phyloP scores from a whole-genome alignment of 768 basidiomycete genomes.

The Mycena galericulata region DNA sequence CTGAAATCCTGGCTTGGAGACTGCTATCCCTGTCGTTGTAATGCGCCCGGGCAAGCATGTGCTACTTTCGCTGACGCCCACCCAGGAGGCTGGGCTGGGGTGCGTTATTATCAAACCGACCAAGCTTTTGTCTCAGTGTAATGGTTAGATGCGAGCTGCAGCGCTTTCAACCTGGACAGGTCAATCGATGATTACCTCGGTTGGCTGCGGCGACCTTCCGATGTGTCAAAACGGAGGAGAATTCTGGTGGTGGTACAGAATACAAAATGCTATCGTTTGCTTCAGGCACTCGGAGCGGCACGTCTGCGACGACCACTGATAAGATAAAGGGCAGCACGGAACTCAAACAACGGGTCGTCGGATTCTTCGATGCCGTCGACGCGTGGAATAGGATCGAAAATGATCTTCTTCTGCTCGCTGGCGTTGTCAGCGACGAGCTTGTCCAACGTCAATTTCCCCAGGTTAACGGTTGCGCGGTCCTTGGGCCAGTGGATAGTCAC shows the following conservation, averaged over 20 bases:
- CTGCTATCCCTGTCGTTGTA: conserved; percentile 30
- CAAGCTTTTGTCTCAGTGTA: neutral
- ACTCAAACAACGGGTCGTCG: conserved; percentile 35
- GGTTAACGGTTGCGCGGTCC: conserved; percentile 31
- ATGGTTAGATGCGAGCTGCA: conserved; percentile 27
- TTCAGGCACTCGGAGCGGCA: conserved; percentile 17
- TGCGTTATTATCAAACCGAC: neutral
- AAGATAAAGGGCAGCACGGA: conserved; percentile 39
- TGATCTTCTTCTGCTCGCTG: conserved; percentile 33
- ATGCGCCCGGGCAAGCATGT: conserved; percentile 25
- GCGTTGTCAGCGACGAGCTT: conserved; percentile 28
- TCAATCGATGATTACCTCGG: conserved; percentile 12
- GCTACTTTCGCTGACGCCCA: conserved; percentile 20
- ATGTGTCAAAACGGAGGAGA: too few species aligned
- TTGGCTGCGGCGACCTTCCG: neutral
- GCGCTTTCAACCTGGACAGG: conserved; percentile 35
- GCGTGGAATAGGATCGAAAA: conserved; percentile 38
- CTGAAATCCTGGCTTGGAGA: neutral
- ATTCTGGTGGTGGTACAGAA: neutral
- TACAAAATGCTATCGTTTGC: neutral
- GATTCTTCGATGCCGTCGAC: conserved; percentile 34
- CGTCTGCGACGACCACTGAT: conserved; percentile 37
- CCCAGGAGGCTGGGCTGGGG: conserved; percentile 26
- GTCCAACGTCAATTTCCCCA: conserved; percentile 32
- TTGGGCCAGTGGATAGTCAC: conserved; percentile 37